Conservation (phyloP, 352 stramenopile genomes). For the Phytophthora sansomeana region DNA sequence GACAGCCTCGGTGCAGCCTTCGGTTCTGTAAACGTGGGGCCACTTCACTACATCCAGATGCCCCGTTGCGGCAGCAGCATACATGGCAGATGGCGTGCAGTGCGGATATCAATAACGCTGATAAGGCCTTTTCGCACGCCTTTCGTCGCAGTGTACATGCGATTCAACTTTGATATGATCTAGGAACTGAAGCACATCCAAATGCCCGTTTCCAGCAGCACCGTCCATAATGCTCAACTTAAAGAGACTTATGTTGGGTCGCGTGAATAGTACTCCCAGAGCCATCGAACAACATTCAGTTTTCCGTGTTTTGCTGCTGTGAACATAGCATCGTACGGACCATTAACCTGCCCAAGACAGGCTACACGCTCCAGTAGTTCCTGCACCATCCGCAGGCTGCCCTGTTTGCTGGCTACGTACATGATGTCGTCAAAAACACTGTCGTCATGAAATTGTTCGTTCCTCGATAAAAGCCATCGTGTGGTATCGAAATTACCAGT, state of each 20-base stretch:
- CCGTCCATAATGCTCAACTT: not conserved
- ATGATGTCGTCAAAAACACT: not conserved
- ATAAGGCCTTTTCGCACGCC: not conserved
- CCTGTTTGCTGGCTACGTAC: not conserved
- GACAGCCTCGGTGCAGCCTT: slow-evolving; percentile 13
- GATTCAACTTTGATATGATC: slow-evolving; percentile 5
- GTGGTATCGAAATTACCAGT: slow-evolving; percentile 1
- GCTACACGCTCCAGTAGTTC: not conserved
- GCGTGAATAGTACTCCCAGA: not conserved
- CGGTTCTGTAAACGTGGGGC: slow-evolving; percentile 13
- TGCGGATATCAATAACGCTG: not conserved
- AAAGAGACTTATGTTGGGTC: not conserved
- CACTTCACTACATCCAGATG: slow-evolving; percentile 26
- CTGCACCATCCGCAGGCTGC: not conserved
- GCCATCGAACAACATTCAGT: not conserved
- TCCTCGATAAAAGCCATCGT: not conserved
- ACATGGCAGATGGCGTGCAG: slow-evolving; percentile 18
- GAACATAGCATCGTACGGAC: not conserved
- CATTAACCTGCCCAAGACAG: not conserved
- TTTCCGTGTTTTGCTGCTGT: not conserved
- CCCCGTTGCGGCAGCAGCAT: slow-evolving; percentile 10
- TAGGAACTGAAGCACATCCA: slow-evolving; percentile 6
- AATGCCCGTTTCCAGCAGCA: slow-evolving; percentile 1
- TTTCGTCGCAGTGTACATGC: slow-evolving; percentile 5
- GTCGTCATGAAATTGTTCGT: not conserved